Percentiles rank a stretch among this genome's conserved stretches.
Evolutionary conservation across 2,329 filamentous ascomycete genomes (phyloP).

Genomic region (Neoascochyta sp.): DNA sequence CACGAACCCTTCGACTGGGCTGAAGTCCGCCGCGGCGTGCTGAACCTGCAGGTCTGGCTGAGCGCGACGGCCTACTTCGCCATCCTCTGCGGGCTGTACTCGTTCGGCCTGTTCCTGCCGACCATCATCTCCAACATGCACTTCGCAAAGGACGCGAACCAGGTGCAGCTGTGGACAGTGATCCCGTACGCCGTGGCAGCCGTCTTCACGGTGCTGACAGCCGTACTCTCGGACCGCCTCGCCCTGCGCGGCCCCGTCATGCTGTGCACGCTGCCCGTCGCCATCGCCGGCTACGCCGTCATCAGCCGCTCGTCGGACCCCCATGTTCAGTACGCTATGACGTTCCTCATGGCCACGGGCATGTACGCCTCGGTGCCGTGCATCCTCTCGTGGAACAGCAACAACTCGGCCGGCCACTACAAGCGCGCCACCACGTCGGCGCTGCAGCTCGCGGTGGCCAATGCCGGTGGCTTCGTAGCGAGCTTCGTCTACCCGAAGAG

Average conservation of each 20-base stretch:
- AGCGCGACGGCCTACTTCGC: constrained; percentile 60
- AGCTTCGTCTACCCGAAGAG: constrained; percentile 59
- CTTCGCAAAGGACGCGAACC: constrained; percentile 53
- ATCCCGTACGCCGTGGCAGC: constrained; percentile 62
- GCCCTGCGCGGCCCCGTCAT: constrained; percentile 59
- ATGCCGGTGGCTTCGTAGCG: constrained; percentile 64
- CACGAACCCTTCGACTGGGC: constrained; percentile 57
- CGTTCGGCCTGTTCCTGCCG: constrained; percentile 62
- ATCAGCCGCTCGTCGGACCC: constrained; percentile 55
- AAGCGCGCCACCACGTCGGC: constrained; percentile 66
- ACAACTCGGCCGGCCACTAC: constrained; percentile 66
- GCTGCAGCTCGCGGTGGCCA: constrained; percentile 63
- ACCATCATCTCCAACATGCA: constrained; percentile 60
- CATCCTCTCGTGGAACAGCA: constrained; percentile 63
- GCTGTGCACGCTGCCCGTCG: constrained; percentile 60
- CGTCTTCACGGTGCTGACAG: constrained; percentile 50
- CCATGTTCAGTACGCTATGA: constrained; percentile 61
- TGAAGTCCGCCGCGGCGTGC: constrained; percentile 59
- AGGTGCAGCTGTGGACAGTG: constrained; percentile 61
- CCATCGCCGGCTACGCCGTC: constrained; percentile 62
- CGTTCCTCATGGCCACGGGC: constrained; percentile 63
- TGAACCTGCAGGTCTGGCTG: constrained; percentile 61
- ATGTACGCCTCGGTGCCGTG: constrained; percentile 62
- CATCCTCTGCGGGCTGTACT: constrained; percentile 57
- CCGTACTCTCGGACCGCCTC: constrained; percentile 59